Conservation (phyloP, 1,139 yeast species). For the Taphrina betulina region DNA sequence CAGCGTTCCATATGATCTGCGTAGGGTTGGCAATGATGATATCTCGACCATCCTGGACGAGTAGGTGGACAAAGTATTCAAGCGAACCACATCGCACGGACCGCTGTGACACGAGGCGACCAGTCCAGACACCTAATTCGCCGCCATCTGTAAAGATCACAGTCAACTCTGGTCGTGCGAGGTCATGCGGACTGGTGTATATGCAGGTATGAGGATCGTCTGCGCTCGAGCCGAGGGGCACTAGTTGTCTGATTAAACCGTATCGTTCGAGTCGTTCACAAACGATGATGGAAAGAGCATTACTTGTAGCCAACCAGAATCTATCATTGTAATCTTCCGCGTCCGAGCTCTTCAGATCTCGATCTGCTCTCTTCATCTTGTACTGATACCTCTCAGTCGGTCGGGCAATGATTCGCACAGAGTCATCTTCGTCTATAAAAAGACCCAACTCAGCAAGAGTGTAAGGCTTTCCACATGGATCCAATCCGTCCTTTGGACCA, state of each 20-base stretch:
- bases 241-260: neutral
- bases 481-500: no score
- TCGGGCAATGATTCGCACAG: neutral
- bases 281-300: neutral
- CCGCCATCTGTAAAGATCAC: slow-evolving; percentile 23
- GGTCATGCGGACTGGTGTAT: neutral
- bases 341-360: neutral
- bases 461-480: slow-evolving; percentile 1
- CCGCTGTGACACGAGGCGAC: slow-evolving; percentile 11
- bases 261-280: neutral
- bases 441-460: slow-evolving; percentile 12
- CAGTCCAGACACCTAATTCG: slow-evolving; percentile 23
- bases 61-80: slow-evolving; percentile 1
- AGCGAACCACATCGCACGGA: slow-evolving; percentile 6
- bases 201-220: neutral
- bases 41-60: neutral
- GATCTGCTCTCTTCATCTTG: neutral
- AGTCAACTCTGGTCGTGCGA: neutral
- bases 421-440: slow-evolving; percentile 9
- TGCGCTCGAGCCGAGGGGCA: slow-evolving; percentile 1
- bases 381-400: slow-evolving; percentile 3
- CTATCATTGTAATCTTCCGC: slow-evolving; percentile 17
- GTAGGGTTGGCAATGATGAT: slow-evolving; percentile 12
- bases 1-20: slow-evolving; percentile 2
- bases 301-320: slow-evolving; percentile 21